phyloP scores from a whole-genome alignment of 306 rosid species.

The Purshia tridentata region DNA sequence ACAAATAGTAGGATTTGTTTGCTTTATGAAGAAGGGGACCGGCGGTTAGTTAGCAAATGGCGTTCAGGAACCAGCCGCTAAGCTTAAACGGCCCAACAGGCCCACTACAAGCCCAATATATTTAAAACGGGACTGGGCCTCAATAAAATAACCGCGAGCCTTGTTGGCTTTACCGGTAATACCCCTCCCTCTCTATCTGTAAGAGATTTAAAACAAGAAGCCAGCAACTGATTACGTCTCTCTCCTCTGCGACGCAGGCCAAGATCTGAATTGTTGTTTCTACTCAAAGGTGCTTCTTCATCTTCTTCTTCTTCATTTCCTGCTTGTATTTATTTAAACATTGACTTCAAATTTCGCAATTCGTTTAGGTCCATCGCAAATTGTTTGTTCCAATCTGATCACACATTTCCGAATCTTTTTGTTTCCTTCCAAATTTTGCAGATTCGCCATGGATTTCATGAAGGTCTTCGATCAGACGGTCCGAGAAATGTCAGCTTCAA shows the following conservation, averaged over 20 bases:
- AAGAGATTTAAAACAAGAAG: constrained; percentile 5
- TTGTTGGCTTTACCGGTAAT: constrained; percentile 2
- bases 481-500: constrained; percentile 80
- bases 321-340: not conserved
- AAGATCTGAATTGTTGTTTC: constrained; percentile 27
- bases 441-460: constrained; percentile 96
- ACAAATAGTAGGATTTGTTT: not conserved
- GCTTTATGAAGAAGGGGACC: not conserved
- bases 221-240: not conserved
- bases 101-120: not conserved
- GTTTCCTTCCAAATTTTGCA: constrained; percentile 17
- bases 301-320: not conserved
- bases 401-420: not conserved
- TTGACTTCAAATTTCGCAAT: constrained; percentile 1
- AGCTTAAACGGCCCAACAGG: not conserved
- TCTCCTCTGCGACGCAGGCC: not conserved
- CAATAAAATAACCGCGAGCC: not conserved
- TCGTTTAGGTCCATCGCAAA: constrained; percentile 35
- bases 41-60: not conserved
- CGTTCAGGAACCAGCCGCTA: not conserved
- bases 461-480: constrained; percentile 99
- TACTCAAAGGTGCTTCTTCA: constrained; percentile 1
- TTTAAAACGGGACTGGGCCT: too few species aligned
- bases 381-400: constrained; percentile 9
- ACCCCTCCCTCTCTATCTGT: not conserved